Percentiles rank a stretch among this genome's conserved stretches.
Conservation (phyloP, 345 rosid genomes). For the Aquilaria sinensis region DNA sequence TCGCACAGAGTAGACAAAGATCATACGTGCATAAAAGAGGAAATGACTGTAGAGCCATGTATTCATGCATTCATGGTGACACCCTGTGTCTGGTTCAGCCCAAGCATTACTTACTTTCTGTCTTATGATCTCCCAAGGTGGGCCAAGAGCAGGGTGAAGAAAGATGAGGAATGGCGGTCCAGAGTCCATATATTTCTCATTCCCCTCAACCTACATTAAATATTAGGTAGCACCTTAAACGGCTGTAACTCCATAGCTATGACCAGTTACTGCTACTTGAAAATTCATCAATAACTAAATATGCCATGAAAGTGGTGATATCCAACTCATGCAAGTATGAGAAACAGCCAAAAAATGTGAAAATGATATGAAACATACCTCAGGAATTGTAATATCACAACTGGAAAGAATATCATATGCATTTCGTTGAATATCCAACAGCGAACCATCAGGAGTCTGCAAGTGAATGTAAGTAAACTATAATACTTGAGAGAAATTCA, state of each 20-base stretch:
- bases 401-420: slow-evolving; percentile 74
- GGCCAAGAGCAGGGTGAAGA: slow-evolving; percentile 93
- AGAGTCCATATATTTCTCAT: slow-evolving; percentile 51
- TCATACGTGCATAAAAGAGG: too few relatives aligned
- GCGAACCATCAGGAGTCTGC: slow-evolving; percentile 96
- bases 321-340: slow-evolving; percentile 9
- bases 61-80: not conserved
- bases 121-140: slow-evolving; percentile 87
- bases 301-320: not conserved
- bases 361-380: slow-evolving; percentile 36
- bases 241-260: not conserved
- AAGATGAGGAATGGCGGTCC: slow-evolving; percentile 88
- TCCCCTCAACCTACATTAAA: slow-evolving; percentile 48
- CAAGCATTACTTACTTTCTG: slow-evolving; percentile 54
- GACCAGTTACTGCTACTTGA: not conserved
- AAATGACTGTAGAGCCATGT: too few relatives aligned
- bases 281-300: not conserved
- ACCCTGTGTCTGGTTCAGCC: slow-evolving; percentile 1
- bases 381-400: slow-evolving; percentile 63
- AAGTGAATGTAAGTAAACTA: slow-evolving; percentile 13
- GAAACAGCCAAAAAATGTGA: slow-evolving; percentile 2
- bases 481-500: slow-evolving; percentile 10
- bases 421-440: slow-evolving; percentile 80
- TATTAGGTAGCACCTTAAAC: slow-evolving; percentile 1
- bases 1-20: too few relatives aligned